Conservation (phyloP, 495 filamentous ascomycete genomes). For the Cercophora newfieldiana region DNA sequence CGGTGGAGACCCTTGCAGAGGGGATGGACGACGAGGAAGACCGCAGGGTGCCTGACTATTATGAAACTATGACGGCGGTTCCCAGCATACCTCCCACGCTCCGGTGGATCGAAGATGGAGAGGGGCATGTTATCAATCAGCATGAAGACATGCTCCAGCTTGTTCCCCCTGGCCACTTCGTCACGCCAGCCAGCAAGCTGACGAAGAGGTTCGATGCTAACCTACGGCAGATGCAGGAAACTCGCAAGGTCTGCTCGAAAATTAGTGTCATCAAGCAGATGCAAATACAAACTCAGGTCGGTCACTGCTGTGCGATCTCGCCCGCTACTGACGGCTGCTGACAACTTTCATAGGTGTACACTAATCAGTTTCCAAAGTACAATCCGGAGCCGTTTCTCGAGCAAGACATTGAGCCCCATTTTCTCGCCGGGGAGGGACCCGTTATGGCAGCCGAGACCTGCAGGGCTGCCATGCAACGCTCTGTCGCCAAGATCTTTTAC, state of each 20-base stretch:
- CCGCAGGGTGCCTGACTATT: slow-evolving; percentile 83
- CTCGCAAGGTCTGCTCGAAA: slow-evolving; percentile 91
- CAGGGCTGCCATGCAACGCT: slow-evolving; percentile 81
- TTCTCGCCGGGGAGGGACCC: slow-evolving; percentile 82
- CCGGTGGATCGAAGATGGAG: slow-evolving; percentile 81
- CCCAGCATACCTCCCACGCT: slow-evolving; percentile 77
- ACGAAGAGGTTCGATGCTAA: slow-evolving; percentile 84
- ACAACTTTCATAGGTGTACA: slow-evolving; percentile 69
- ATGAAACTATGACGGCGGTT: slow-evolving; percentile 80
- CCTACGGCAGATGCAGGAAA: slow-evolving; percentile 94
- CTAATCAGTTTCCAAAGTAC: slow-evolving; percentile 98
- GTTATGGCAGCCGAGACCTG: slow-evolving; percentile 79
- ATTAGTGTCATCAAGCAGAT: slow-evolving; percentile 99
- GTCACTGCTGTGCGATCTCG: slow-evolving; percentile 16
- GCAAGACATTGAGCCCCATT: slow-evolving; percentile 77
- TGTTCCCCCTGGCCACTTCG: slow-evolving; percentile 72
- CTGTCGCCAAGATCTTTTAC: slow-evolving; percentile 91
- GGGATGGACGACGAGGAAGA: slow-evolving; percentile 87
- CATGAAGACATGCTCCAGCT: slow-evolving; percentile 77
- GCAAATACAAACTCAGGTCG: slow-evolving; percentile 94
- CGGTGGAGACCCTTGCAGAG: slow-evolving; percentile 77
- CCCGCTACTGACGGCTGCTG: slow-evolving; percentile 8
- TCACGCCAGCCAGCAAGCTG: slow-evolving; percentile 71
- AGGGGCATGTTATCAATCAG: slow-evolving; percentile 82
- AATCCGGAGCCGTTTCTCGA: slow-evolving; percentile 89